Evolutionary conservation across 495 filamentous ascomycete species (phyloP).

Genomic region (Durotheca rogersii): DNA sequence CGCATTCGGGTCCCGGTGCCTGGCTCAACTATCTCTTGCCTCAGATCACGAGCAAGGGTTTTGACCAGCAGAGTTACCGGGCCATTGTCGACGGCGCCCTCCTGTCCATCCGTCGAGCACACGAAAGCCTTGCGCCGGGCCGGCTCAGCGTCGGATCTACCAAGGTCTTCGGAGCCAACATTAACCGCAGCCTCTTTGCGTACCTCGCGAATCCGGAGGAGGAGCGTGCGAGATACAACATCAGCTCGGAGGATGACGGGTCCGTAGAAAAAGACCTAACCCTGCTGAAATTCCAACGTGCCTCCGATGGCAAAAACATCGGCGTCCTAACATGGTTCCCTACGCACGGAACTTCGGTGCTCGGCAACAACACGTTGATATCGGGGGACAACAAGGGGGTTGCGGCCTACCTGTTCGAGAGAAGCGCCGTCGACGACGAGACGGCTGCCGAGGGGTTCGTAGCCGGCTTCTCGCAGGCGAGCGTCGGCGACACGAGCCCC

Average conservation of each 20-base stretch:
- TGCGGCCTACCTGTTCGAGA: constrained; percentile 82
- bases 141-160: constrained; percentile 71
- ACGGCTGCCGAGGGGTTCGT: constrained; percentile 71
- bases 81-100: constrained; percentile 88
- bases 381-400: constrained; percentile 97
- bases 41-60: constrained; percentile 88
- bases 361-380: constrained; percentile 89
- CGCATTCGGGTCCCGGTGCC: constrained; percentile 86
- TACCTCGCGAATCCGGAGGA: constrained; percentile 86
- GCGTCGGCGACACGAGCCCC: constrained; percentile 88
- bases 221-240: constrained; percentile 72
- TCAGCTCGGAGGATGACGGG: constrained; percentile 55
- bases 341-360: constrained; percentile 88
- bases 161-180: constrained; percentile 78
- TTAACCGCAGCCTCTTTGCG: constrained; percentile 86
- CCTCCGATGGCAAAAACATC: constrained; percentile 68
- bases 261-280: constrained; percentile 88
- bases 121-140: constrained; percentile 70
- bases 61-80: constrained; percentile 83
- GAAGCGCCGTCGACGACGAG: constrained; percentile 55
- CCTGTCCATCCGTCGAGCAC: constrained; percentile 77
- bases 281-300: constrained; percentile 74
- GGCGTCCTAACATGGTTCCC: constrained; percentile 92
- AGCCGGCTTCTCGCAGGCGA: constrained; percentile 92
- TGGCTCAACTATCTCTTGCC: constrained; percentile 97